These are phyloP conservation scores for Hypoxylon lienhwacheense DNA, from an alignment of 495 filamentous ascomycete genomes.

Conservation along the genomic window DNA sequence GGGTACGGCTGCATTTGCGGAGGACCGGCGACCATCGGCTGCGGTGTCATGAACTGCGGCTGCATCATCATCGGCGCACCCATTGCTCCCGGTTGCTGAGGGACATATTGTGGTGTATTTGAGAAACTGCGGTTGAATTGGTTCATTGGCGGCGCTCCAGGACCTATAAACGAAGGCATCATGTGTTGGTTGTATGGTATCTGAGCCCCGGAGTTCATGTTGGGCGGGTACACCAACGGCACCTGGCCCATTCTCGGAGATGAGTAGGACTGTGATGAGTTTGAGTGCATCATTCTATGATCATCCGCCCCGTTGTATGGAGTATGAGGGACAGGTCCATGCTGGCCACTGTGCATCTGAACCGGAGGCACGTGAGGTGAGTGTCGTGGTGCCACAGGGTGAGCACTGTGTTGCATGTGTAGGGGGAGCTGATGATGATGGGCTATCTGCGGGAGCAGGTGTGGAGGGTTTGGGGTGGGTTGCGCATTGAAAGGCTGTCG, in stretches of 20 bases:
- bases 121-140: conserved; percentile 55
- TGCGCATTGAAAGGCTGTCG: conserved; percentile 57
- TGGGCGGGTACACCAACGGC: conserved; percentile 69
- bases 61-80: conserved; percentile 80
- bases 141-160: conserved; percentile 60
- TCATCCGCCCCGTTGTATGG: conserved; percentile 72
- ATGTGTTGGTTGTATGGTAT: conserved; percentile 73
- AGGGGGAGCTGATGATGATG: conserved; percentile 79
- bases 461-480: conserved; percentile 67
- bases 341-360: conserved; percentile 64
- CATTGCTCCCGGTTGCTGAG: conserved; percentile 64
- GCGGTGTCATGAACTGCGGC: conserved; percentile 60
- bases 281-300: conserved; percentile 84
- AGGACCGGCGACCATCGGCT: conserved; percentile 61
- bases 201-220: conserved; percentile 68
- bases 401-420: conserved; percentile 58
- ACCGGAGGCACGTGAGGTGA: conserved; percentile 67
- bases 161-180: conserved; percentile 69
- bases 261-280: conserved; percentile 71
- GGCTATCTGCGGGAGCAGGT: conserved; percentile 56
- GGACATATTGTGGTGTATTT: conserved; percentile 66
- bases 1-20: conserved; percentile 76
- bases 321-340: conserved; percentile 60
- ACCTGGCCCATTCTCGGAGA: conserved; percentile 75
- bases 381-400: conserved; percentile 53